Percentiles rank a stretch among this genome's conserved stretches.
phyloP scores from a whole-genome alignment of 495 filamentous ascomycete genomes.

The Talaromyces thailandensis region DNA sequence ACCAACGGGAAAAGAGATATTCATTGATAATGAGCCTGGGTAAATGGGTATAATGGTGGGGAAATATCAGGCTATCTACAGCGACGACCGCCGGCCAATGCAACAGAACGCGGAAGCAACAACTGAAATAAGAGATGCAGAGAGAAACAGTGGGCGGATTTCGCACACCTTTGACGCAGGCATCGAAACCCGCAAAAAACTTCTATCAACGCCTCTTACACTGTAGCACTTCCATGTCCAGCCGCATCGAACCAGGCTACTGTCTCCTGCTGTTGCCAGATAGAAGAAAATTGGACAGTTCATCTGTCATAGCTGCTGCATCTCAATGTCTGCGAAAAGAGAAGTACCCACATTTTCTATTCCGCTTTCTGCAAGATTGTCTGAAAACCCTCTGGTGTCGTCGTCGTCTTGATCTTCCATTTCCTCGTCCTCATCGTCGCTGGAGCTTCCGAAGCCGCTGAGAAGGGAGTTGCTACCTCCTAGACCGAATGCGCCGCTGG shows the following conservation, averaged over 20 bases:
- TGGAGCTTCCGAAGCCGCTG: constrained; percentile 92
- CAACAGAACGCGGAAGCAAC: constrained; percentile 3
- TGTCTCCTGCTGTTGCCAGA: not conserved
- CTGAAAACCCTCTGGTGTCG: constrained; percentile 17
- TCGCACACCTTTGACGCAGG: not conserved
- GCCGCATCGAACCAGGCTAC: not conserved
- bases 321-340: constrained; percentile 48
- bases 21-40: constrained; percentile 1
- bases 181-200: not conserved
- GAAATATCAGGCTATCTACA: not conserved
- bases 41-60: not conserved
- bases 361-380: constrained; percentile 30
- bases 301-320: constrained; percentile 34
- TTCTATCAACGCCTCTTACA: constrained; percentile 3
- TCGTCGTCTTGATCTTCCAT: constrained; percentile 80
- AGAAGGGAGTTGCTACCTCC: constrained; percentile 59
- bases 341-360: constrained; percentile 60
- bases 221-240: not conserved
- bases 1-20: not conserved
- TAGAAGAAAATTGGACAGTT: constrained; percentile 5
- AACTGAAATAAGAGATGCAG: constrained; percentile 8
- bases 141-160: constrained; percentile 1
- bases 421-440: constrained; percentile 95
- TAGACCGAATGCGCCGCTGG: constrained; percentile 54
- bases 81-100: not conserved